These are phyloP conservation scores for Vitis hybrid DNA, from an alignment of 177 flowering plant genomes.

Conservation along the genomic window DNA sequence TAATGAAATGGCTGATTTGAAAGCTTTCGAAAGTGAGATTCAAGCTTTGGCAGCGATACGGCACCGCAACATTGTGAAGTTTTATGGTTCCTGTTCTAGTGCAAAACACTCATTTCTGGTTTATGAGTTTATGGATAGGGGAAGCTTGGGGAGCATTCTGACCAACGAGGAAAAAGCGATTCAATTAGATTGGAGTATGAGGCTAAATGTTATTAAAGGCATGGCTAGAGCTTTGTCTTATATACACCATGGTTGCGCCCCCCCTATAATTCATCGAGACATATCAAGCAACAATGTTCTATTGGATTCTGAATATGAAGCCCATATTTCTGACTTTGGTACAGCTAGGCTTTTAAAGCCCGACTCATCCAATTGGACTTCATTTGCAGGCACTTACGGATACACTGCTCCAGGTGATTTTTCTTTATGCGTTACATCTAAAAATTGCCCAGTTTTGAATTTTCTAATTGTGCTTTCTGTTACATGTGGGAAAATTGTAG, in stretches of 20 bases:
- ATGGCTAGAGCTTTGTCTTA: conserved; percentile 18
- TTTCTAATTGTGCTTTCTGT: too few relatives aligned
- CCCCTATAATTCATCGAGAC: conserved; percentile 23
- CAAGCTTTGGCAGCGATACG: conserved; percentile 2
- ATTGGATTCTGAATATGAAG: conserved; percentile 11
- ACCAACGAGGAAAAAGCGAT: conserved; percentile 6
- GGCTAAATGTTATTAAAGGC: conserved; percentile 15
- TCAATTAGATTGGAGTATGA: conserved; percentile 21
- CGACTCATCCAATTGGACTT: conserved; percentile 23
- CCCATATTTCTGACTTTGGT: conserved; percentile 17
- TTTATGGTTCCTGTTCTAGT: conserved; percentile 7
- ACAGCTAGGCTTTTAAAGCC: conserved; percentile 16
- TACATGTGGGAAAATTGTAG: too few relatives aligned
- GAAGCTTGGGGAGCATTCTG: conserved; percentile 13
- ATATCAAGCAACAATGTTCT: conserved; percentile 21
- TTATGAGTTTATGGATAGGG: conserved; percentile 19
- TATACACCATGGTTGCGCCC: conserved; percentile 23
- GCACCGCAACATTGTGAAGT: conserved; percentile 17
- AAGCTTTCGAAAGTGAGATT: conserved; percentile 15
- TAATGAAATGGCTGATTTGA: neutral
- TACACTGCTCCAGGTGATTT: conserved; percentile 24
- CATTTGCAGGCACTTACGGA: conserved; percentile 19
- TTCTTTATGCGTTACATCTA: neutral
- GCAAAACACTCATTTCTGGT: conserved; percentile 1
- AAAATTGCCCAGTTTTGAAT: too few relatives aligned